phyloP scores from a whole-genome alignment of 2,329 filamentous ascomycete species.

The Monosporascus cannonballus region DNA sequence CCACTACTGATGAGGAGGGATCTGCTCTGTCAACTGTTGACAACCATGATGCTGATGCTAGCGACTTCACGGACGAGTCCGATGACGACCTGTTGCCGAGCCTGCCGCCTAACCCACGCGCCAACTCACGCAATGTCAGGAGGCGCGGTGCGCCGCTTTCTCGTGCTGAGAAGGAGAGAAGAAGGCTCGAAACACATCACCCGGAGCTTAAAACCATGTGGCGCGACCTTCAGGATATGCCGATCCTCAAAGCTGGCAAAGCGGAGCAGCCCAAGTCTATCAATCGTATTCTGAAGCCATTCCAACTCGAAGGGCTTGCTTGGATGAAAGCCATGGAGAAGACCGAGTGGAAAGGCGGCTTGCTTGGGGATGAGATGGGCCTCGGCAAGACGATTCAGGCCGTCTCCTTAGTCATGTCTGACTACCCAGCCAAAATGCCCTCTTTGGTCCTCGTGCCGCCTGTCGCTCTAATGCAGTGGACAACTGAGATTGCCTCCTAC shows the following conservation, averaged over 20 bases:
- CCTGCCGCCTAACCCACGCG: constrained; percentile 19
- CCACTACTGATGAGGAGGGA: not conserved
- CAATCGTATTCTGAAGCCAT: constrained; percentile 78
- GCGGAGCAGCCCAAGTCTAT: constrained; percentile 73
- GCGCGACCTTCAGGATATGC: constrained; percentile 63
- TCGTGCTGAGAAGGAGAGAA: constrained; percentile 44
- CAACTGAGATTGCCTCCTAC: constrained; percentile 70
- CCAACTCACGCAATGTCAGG: constrained; percentile 2
- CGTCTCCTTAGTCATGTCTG: constrained; percentile 96
- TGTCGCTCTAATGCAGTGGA: constrained; percentile 95
- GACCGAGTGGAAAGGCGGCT: constrained; percentile 76
- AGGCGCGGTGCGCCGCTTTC: no score
- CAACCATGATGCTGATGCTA: not conserved
- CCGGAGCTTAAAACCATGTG: constrained; percentile 82
- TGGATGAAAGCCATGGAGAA: constrained; percentile 94
- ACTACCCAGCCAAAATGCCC: constrained; percentile 78
- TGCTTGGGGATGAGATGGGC: constrained; percentile 97
- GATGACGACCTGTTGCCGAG: constrained; percentile 25
- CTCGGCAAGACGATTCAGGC: constrained; percentile 98
- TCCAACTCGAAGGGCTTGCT: constrained; percentile 86
- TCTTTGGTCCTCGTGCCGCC: constrained; percentile 87
- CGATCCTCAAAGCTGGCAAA: constrained; percentile 55
- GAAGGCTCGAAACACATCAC: constrained; percentile 67
- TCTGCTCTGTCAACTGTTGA: not conserved
- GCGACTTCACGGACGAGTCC: not conserved